Evolutionary conservation across 1,284 basidiomycete genomes (phyloP), one percentile per base, ranked within the genome.

Genomic region (Somion occarium): DNA sequence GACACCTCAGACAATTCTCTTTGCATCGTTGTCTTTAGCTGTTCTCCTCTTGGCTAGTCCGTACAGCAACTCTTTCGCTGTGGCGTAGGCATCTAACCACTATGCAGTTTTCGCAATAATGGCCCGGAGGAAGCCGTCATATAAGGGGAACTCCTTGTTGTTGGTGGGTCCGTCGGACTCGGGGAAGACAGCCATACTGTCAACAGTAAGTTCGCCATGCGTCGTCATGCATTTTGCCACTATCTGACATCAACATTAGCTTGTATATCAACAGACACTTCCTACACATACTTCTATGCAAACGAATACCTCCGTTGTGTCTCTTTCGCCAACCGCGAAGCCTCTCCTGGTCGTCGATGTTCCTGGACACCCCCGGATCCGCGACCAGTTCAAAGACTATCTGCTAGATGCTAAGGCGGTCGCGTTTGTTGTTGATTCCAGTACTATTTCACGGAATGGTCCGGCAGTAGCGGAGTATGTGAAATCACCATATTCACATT

Each of bases 241-340:
- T 52, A 47, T 49, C 25, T 23, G 9, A 57, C 24, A 46, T 57
- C 13, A 42, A 20, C 23, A 13, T 11, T 48, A 91, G 87, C 70
- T 91, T 5, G 75, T 76, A 22, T 89, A 83, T 63, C 73, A 75
- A 34, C 76, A 80, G 61, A 75, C 79, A 1, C 65, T 86, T 5
- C 79, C 79, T 38, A 83, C 85, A 3, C 83, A 88, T 58, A 81
- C 85, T 1, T 91, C 88, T 0, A 72, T 91, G 61, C 88, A 91
- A 65, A 73, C 75, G 12, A 91, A 88, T 62, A 69, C 73, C 0
- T 75, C 80, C 3, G 56, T 74, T 3, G 63, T 82, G 34, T 56
- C 68, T 2, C 57, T 84, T 3, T 64, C 76, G 18, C 20, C 60
- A 58, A 26, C 59, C 60, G 34, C 74, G 43, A 67, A 75, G 53